Conservation (phyloP, 371 early-diverging fungal genomes). For the Thermomucor indicae-seudaticae region DNA sequence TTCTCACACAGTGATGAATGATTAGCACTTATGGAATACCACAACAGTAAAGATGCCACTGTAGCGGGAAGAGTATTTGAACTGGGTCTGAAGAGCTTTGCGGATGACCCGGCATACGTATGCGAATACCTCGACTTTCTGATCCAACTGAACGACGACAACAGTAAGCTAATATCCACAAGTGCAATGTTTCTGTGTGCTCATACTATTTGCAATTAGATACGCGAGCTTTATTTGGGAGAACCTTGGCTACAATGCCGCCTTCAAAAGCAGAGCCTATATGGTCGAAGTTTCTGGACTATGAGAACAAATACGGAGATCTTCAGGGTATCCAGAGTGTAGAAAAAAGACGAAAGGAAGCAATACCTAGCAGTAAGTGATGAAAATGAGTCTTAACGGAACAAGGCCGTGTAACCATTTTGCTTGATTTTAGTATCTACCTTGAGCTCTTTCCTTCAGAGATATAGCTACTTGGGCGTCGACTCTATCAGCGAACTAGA, state of each 20-base stretch:
- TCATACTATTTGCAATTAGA: slow-evolving; percentile 37
- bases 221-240: slow-evolving; percentile 84
- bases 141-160: slow-evolving; percentile 86
- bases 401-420: background rate
- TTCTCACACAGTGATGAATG: background rate
- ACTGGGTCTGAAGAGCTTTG: slow-evolving; percentile 77
- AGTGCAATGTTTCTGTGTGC: background rate
- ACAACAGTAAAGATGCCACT: slow-evolving; percentile 77
- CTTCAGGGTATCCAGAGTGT: slow-evolving; percentile 67
- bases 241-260: slow-evolving; percentile 71
- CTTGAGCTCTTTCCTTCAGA: slow-evolving; percentile 52
- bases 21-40: slow-evolving; percentile 89
- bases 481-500: slow-evolving; percentile 52
- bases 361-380: slow-evolving; percentile 54
- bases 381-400: background rate
- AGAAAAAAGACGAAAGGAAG: slow-evolving; percentile 72
- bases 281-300: slow-evolving; percentile 80
- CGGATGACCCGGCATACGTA: slow-evolving; percentile 70
- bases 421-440: slow-evolving; percentile 18
- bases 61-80: slow-evolving; percentile 93
- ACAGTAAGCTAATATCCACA: slow-evolving; percentile 49
- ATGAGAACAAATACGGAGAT: slow-evolving; percentile 88
- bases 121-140: slow-evolving; percentile 83
- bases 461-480: slow-evolving; percentile 67
- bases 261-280: slow-evolving; percentile 66